These are phyloP conservation scores for Leccinum subfulvum DNA, from an alignment of 1,284 basidiomycete genomes.

Conservation along the genomic window DNA sequence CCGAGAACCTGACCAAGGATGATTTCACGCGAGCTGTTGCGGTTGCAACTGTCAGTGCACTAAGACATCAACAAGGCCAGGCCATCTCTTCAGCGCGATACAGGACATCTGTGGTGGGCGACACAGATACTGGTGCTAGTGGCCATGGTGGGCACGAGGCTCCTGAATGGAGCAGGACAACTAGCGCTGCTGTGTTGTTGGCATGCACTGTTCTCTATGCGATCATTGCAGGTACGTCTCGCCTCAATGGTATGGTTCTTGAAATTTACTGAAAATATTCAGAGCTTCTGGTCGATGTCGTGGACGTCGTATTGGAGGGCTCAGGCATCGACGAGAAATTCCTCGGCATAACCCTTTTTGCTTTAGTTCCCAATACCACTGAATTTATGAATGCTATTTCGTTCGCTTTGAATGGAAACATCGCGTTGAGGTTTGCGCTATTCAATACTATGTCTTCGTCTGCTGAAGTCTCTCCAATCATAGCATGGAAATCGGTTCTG, in stretches of 20 bases:
- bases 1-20: conserved; percentile 73
- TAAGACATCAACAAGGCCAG: conserved; percentile 71
- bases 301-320: conserved; percentile 92
- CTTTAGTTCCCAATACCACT: conserved; percentile 97
- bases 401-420: conserved; percentile 98
- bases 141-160: conserved; percentile 89
- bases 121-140: conserved; percentile 44
- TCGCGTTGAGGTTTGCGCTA: conserved; percentile 80
- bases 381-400: conserved; percentile 99
- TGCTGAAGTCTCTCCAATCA: conserved; percentile 8
- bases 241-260: not conserved
- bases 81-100: conserved; percentile 46
- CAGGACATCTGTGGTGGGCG: conserved; percentile 32
- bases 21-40: conserved; percentile 90
- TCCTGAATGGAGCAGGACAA: conserved; percentile 89
- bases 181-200: conserved; percentile 85
- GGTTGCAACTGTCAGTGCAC: conserved; percentile 83
- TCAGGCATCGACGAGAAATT: conserved; percentile 98
- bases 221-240: conserved; percentile 82
- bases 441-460: not conserved
- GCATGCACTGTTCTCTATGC: conserved; percentile 93
- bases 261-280: conserved; percentile 5
- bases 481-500: conserved; percentile 99
- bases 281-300: conserved; percentile 94
- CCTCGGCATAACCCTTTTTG: conserved; percentile 94